Evolutionary conservation across 108 stramenopile genomes (phyloP).

Genomic region (Discostella stelligeroides): DNA sequence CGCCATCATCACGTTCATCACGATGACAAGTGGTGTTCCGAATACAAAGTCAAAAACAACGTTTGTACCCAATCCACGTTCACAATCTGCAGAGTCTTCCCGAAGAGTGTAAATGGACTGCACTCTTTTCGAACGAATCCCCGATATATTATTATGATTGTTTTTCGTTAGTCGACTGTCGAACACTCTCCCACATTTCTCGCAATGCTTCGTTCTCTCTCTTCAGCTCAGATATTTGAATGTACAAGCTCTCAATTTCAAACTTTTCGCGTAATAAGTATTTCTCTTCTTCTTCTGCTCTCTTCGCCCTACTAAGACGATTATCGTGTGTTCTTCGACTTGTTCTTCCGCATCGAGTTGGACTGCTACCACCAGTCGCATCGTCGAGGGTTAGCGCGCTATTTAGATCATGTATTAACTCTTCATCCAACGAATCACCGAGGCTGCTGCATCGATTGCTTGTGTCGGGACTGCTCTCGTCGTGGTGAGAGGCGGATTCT

Average conservation of each 20-base stretch:
- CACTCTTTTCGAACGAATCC: no score
- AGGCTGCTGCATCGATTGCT: not conserved
- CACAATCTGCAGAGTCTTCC: no score
- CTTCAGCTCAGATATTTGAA: not conserved
- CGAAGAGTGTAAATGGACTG: no score
- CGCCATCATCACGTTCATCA: not conserved
- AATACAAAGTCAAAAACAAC: no score
- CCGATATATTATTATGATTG: no score
- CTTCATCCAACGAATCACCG: not conserved
- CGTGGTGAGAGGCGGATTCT: not conserved
- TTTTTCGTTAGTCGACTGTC: not conserved
- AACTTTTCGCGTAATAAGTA: not conserved
- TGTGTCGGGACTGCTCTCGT: not conserved
- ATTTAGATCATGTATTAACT: no score
- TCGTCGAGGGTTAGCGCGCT: not conserved
- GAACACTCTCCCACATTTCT: conserved; percentile 2
- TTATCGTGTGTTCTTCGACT: no score
- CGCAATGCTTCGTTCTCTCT: not conserved
- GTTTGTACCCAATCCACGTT: no score
- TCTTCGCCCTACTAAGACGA: no score
- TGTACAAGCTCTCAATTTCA: not conserved
- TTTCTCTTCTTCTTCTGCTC: not conserved
- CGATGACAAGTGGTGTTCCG: no score
- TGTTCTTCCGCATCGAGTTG: not conserved
- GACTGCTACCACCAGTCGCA: no score